phyloP scores from a whole-genome alignment of 2,329 filamentous ascomycete species.

The Chaetomium globosum region DNA sequence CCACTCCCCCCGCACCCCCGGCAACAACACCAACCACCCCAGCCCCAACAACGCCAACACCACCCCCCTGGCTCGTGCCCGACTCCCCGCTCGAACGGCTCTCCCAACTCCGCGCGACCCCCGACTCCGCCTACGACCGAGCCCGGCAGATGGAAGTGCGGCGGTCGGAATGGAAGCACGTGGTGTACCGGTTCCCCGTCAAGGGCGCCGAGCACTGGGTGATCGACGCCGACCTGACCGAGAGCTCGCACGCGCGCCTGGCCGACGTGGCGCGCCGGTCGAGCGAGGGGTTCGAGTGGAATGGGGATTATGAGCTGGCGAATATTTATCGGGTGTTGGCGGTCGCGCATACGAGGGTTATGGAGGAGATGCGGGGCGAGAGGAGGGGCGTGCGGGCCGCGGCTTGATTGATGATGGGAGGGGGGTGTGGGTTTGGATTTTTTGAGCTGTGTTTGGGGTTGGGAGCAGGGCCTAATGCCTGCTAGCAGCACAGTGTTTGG shows the following conservation, averaged over 20 bases:
- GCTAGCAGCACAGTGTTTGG: too few species aligned
- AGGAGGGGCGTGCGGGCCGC: slow-evolving; percentile 21
- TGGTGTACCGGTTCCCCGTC: slow-evolving; percentile 30
- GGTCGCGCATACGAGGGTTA: slow-evolving; percentile 24
- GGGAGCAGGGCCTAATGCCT: neutral
- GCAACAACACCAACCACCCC: neutral
- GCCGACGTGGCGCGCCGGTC: slow-evolving; percentile 29
- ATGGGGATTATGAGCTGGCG: slow-evolving; percentile 32
- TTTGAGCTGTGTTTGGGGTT: neutral
- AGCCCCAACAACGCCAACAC: neutral
- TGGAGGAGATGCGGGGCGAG: slow-evolving; percentile 33
- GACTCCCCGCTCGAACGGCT: slow-evolving; percentile 30
- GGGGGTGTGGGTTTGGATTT: neutral
- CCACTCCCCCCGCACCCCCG: neutral
- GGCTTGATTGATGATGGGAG: neutral
- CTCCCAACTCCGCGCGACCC: slow-evolving; percentile 31
- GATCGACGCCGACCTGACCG: slow-evolving; percentile 33
- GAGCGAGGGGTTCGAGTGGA: slow-evolving; percentile 32
- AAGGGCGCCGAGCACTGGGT: slow-evolving; percentile 30
- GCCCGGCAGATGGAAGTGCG: slow-evolving; percentile 33
- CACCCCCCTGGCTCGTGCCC: slow-evolving; percentile 26
- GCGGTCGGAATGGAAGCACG: slow-evolving; percentile 32
- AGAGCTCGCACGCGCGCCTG: slow-evolving; percentile 31
- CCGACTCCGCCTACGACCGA: slow-evolving; percentile 34
- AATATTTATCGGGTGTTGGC: slow-evolving; percentile 30